These are phyloP conservation scores for Amauroascus niger DNA, from an alignment of 2,329 filamentous ascomycete species.

Conservation along the genomic window DNA sequence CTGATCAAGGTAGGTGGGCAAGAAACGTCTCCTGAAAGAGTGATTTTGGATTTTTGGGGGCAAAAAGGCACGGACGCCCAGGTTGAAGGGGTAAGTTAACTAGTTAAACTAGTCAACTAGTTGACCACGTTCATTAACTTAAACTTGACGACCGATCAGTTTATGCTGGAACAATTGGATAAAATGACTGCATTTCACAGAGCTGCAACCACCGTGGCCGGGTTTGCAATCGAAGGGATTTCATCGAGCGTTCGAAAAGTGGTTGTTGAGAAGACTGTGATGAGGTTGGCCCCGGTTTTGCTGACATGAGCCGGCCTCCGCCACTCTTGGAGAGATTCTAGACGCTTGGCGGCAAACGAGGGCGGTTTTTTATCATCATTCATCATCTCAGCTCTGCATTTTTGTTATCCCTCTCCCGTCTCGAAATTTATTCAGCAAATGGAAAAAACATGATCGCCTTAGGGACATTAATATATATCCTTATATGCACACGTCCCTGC, in stretches of 20 bases:
- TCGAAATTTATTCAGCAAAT: too few relatives aligned
- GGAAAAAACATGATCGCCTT: too few relatives aligned
- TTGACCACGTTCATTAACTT: too few relatives aligned
- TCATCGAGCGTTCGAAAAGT: background rate
- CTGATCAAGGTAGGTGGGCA: background rate
- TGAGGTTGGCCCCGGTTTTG: background rate
- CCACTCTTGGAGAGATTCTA: conserved; percentile 10
- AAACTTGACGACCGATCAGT: background rate
- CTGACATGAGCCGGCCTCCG: conserved; percentile 2
- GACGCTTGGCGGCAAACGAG: conserved; percentile 7
- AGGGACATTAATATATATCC: too few relatives aligned
- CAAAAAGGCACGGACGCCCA: background rate
- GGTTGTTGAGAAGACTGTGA: background rate
- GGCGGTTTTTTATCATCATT: too few relatives aligned
- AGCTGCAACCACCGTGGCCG: background rate
- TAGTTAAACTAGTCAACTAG: too few relatives aligned
- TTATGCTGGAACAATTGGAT: background rate
- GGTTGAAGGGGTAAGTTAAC: background rate
- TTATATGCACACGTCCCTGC: too few relatives aligned
- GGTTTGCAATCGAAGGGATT: background rate
- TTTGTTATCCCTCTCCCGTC: too few relatives aligned
- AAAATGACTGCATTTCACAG: background rate
- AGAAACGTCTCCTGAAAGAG: background rate
- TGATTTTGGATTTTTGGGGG: background rate
- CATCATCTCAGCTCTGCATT: too few relatives aligned